Evolutionary conservation across 768 basidiomycete genomes (phyloP), one percentile per base, ranked within the genome.

Genomic region (Gautieria morchelliformis): DNA sequence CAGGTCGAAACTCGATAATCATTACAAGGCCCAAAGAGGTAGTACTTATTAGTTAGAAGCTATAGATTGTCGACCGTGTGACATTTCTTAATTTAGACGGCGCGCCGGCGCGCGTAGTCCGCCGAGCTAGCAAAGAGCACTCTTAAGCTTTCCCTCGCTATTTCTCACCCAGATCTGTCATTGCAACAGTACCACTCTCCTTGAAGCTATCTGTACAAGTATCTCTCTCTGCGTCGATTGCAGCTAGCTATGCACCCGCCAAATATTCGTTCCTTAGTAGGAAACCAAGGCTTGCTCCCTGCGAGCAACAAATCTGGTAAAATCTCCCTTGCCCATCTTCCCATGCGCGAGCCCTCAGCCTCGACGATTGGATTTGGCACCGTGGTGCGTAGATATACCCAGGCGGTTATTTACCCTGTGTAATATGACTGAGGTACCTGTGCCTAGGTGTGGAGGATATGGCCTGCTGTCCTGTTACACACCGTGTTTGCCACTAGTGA

Each of bases 381-480:
- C 8, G 76, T 77, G 60, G 75, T 75, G 59, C 24, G 70, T 65
- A 3, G 24, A 14, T 20, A 27, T 27, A 27, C 5, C 27, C 35
- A 9, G 9, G 5, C 35, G 12, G 9, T 19, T 47, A 5, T 15
- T 9, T 17, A 39, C 1, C 56, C 37, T 17, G 15, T 44, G 6
- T 7, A 52, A 11, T 22, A 10, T 17, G 33, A 44, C 32, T 56
- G 5, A 20, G 39, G n/a, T 30, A 24, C 35, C 35, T 11, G 14
- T 32, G 6, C 14, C 30, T 27, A 72, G 69, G 74, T 84, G 12
- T 83, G 80, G 78, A 74, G 77, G 53, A 83, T 84, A 62, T 85
- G 83, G 83, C 82, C 82, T 1, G 82, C 82, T 0, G 82, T 84
- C 1, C 60, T 82, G n/a, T 64, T 84, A 24, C 79, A 84, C 65